These are phyloP conservation scores for Rosa hybrid DNA, from an alignment of 331 rosid species.

Conservation along the genomic window DNA sequence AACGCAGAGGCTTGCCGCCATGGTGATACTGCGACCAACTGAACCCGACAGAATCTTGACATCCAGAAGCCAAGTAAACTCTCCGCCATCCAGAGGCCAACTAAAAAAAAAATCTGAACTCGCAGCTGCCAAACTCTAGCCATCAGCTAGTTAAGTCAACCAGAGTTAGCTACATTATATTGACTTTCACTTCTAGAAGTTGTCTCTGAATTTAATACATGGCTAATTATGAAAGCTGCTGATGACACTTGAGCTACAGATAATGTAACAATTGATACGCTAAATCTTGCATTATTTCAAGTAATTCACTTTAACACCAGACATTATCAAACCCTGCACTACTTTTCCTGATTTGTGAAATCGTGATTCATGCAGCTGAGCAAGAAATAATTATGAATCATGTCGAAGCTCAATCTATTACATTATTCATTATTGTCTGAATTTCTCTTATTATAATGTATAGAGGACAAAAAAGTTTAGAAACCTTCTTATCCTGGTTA, in stretches of 20 bases:
- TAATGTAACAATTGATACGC: background rate
- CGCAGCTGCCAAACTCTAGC: background rate
- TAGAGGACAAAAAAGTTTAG: background rate
- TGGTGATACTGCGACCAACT: too few relatives aligned
- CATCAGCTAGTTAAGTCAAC: background rate
- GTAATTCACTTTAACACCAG: background rate
- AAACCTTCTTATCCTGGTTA: background rate
- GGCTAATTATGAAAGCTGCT: background rate
- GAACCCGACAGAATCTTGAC: too few relatives aligned
- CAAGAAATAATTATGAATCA: background rate
- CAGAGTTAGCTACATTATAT: background rate
- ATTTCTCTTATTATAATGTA: background rate
- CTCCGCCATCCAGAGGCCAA: too few relatives aligned
- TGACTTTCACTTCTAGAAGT: background rate
- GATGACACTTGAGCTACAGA: background rate
- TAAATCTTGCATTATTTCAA: background rate
- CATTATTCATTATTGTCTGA: too few relatives aligned
- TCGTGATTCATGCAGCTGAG: background rate
- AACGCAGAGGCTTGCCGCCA: too few relatives aligned
- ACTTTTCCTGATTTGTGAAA: background rate
- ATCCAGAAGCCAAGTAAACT: too few relatives aligned
- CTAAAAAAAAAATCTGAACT: background rate
- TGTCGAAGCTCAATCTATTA: background rate
- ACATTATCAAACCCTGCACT: background rate
- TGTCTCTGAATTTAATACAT: background rate